A percentile compares a stretch with the other conserved stretches of the same genome.
These are phyloP conservation scores for Tricholoma sp. DNA, from an alignment of 768 basidiomycete species.

Conservation along the genomic window DNA sequence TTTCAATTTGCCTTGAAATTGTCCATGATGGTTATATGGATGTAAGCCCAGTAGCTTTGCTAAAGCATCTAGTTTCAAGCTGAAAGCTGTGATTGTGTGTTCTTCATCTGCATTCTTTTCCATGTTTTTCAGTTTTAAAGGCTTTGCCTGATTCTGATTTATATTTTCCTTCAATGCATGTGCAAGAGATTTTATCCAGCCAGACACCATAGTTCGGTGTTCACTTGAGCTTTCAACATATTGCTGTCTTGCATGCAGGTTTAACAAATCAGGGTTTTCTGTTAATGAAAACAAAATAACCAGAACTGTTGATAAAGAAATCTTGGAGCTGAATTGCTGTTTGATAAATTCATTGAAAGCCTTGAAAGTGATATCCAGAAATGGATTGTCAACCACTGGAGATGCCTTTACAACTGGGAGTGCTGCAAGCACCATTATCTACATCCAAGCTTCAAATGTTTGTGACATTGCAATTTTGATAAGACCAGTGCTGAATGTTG, in stretches of 20 bases:
- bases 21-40: background rate
- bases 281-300: slow-evolving; percentile 9
- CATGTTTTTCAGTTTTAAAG: background rate
- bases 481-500: too few species aligned
- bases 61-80: background rate
- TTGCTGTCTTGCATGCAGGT: slow-evolving; percentile 12
- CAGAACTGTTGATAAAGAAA: slow-evolving; percentile 11
- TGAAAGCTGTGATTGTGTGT: background rate
- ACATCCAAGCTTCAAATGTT: too few species aligned
- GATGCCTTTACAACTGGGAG: slow-evolving; percentile 2
- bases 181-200: slow-evolving; percentile 11
- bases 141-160: background rate
- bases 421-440: too few species aligned
- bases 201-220: background rate
- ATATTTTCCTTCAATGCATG: slow-evolving; percentile 1
- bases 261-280: slow-evolving; percentile 9
- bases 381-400: background rate
- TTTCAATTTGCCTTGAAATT: background rate
- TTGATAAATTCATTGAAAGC: slow-evolving; percentile 3
- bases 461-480: too few species aligned
- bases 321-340: slow-evolving; percentile 7
- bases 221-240: background rate
- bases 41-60: background rate
- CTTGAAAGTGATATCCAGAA: too few species aligned
- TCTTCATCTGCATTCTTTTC: background rate